Percentiles rank a stretch among this genome's conserved stretches.
These are phyloP conservation scores for Neocatenulostroma microsporum DNA, from an alignment of 2,329 filamentous ascomycete genomes.

Conservation along the genomic window DNA sequence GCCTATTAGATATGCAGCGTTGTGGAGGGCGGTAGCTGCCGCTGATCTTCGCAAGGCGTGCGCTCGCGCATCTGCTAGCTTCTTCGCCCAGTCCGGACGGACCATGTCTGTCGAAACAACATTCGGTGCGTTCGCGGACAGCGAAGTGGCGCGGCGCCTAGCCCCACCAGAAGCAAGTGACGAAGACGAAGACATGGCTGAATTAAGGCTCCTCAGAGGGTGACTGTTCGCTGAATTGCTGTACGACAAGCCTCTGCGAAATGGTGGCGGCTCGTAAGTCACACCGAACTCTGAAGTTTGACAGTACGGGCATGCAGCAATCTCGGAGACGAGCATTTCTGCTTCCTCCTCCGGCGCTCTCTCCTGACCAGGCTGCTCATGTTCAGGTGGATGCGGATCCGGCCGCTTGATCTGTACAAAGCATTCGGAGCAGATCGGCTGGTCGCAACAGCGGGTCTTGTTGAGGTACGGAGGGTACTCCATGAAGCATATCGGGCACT, in stretches of 20 bases:
- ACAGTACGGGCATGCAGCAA: constrained; percentile 89
- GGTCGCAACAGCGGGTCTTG: constrained; percentile 88
- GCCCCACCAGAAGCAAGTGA: constrained; percentile 58
- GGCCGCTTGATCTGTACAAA: constrained; percentile 97
- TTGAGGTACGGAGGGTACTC: constrained; percentile 95
- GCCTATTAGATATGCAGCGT: constrained; percentile 84
- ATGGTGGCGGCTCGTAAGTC: constrained; percentile 84
- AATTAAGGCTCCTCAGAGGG: constrained; percentile 47
- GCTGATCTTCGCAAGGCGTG: constrained; percentile 81
- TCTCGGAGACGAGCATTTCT: constrained; percentile 73
- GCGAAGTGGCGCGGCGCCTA: constrained; percentile 55
- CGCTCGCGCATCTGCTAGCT: constrained; percentile 73
- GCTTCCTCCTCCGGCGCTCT: constrained; percentile 41
- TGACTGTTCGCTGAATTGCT: constrained; percentile 43
- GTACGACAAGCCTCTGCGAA: constrained; percentile 74
- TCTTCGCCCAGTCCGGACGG: constrained; percentile 88
- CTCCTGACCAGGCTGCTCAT: constrained; percentile 34
- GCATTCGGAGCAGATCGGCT: constrained; percentile 94
- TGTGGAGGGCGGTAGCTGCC: constrained; percentile 87
- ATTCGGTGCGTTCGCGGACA: constrained; percentile 74
- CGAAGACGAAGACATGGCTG: constrained; percentile 80
- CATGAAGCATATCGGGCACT: constrained; percentile 95
- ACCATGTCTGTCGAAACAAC: constrained; percentile 91
- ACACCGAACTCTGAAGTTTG: constrained; percentile 92
- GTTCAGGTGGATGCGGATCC: constrained; percentile 80